Percentiles rank a stretch among this genome's conserved stretches.
Conservation (phyloP, 2,329 filamentous ascomycete species). For the Alternaria sp. region DNA sequence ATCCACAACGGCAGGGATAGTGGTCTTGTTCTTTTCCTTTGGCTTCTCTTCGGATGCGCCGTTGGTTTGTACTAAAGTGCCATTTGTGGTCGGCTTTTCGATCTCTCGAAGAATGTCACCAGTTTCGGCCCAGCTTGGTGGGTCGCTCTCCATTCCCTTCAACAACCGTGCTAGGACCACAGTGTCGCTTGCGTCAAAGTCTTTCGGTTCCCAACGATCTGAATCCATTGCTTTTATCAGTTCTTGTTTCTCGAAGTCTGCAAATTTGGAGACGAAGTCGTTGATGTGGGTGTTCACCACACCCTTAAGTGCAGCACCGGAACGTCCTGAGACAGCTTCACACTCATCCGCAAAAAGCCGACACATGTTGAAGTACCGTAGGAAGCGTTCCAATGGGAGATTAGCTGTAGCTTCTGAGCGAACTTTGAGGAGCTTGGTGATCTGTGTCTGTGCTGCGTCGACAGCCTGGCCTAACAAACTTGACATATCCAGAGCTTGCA, state of each 20-base stretch:
- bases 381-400: conserved; percentile 71
- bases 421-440: conserved; percentile 78
- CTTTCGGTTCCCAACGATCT: conserved; percentile 79
- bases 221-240: conserved; percentile 79
- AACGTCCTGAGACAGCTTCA: conserved; percentile 80
- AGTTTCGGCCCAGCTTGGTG: conserved; percentile 67
- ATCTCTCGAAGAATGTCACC: conserved; percentile 50
- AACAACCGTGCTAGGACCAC: conserved; percentile 69
- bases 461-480: conserved; percentile 81
- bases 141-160: conserved; percentile 73
- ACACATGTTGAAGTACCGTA: conserved; percentile 83
- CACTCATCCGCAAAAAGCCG: conserved; percentile 85
- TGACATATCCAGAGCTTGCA: conserved; percentile 76
- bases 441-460: conserved; percentile 75
- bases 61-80: conserved; percentile 33
- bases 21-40: conserved; percentile 54
- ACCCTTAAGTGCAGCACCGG: conserved; percentile 76
- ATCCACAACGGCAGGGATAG: conserved; percentile 72
- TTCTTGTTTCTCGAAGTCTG: conserved; percentile 74
- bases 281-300: conserved; percentile 83
- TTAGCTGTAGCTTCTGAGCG: conserved; percentile 74
- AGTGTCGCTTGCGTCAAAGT: conserved; percentile 70
- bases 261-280: conserved; percentile 75
- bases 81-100: conserved; percentile 30
- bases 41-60: conserved; percentile 39